Base-by-base conservation (phyloP, 139 green algal species). In the Picochlorum sp. region DNA sequence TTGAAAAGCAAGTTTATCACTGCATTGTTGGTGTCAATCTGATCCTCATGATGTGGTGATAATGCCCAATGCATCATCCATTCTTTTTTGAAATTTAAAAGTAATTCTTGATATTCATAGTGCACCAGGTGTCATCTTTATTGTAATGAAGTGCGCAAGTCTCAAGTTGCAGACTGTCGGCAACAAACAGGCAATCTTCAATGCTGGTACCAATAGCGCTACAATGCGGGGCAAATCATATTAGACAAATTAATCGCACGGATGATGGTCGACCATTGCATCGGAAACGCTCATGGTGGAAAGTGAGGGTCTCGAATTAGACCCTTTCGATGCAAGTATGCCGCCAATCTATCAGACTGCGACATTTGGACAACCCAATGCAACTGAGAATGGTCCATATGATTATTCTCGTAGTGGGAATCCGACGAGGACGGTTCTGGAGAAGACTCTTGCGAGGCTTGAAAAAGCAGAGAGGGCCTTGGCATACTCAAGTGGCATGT, bases 361-460 rank as follows among this genome's bases (percentile, higher is more conserved):
- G 24, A 98, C 86, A 26, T 94, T 93, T 55, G 68, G 47, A 32
- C 79, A 84, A 64, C 87, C 90, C 8, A 79, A 59, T 30, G 86
- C 91, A 4, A 92, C 83, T 8, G 82, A 87, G 21, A 82, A 76
- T 47, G 90, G 90, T 0, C 69, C 77, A 14, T 99, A 97, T 71
- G 94, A 99, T 78, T 99, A 99, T 87, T 94, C 87, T 1, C 85
- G 94, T 64, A 90, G 74, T 26, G 94, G 94, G 38, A 99, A 99
- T 78, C 94, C 94, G 26, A 99, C 94, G 0, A 66, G 94, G 47
- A 77, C 71, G 2, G 76, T 76, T 56, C 67, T 89, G 20, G 81
- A 88, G 71, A 68, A 77, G 6, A 81, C 94, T 65, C 82, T 96
- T 65, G 91, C 92, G 3, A 75, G 77, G 10, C 67, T 97, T 20